Conservation (phyloP, 257 asterid genomes). For the Lavandula angustifolia region DNA sequence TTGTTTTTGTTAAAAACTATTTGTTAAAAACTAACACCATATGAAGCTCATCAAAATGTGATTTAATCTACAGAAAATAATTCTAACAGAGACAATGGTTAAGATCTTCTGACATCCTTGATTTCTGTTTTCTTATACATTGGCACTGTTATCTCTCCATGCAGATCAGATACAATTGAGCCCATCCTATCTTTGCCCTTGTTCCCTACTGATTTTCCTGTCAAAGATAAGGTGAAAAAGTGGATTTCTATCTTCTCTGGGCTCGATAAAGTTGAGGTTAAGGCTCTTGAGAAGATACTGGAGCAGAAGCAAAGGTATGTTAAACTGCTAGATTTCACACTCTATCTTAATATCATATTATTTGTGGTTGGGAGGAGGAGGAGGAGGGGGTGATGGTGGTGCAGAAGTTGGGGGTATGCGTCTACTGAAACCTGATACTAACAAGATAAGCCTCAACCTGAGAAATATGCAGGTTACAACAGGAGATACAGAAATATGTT, state of each 20-base stretch:
- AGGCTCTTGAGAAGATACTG: slow-evolving; percentile 93
- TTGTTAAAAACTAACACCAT: slow-evolving; percentile 19
- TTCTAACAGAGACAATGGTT: slow-evolving; percentile 22
- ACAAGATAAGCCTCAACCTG: slow-evolving; percentile 14
- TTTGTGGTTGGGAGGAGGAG: background rate
- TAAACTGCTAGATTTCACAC: slow-evolving; percentile 29
- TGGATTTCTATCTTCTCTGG: slow-evolving; percentile 79
- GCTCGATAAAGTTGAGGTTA: slow-evolving; percentile 87
- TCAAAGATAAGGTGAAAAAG: slow-evolving; percentile 64
- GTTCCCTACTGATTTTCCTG: slow-evolving; percentile 74
- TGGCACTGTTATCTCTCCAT: slow-evolving; percentile 28
- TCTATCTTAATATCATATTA: background rate
- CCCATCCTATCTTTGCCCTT: slow-evolving; percentile 70
- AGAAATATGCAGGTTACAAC: slow-evolving; percentile 70
- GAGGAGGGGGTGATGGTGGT: background rate
- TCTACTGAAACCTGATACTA: slow-evolving; percentile 18
- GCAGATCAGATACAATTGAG: slow-evolving; percentile 92
- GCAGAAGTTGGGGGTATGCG: slow-evolving; percentile 8
- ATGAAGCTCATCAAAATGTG: slow-evolving; percentile 17
- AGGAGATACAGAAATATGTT: slow-evolving; percentile 86
- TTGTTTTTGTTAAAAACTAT: slow-evolving; percentile 23
- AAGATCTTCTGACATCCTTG: slow-evolving; percentile 8
- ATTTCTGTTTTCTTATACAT: slow-evolving; percentile 15
- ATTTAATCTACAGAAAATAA: slow-evolving; percentile 1
- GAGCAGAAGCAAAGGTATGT: slow-evolving; percentile 95